Evolutionary conservation across 164 flowering plant genomes (phyloP), one percentile per base, ranked within the genome.

Genomic region (Pachysandra terminalis): DNA sequence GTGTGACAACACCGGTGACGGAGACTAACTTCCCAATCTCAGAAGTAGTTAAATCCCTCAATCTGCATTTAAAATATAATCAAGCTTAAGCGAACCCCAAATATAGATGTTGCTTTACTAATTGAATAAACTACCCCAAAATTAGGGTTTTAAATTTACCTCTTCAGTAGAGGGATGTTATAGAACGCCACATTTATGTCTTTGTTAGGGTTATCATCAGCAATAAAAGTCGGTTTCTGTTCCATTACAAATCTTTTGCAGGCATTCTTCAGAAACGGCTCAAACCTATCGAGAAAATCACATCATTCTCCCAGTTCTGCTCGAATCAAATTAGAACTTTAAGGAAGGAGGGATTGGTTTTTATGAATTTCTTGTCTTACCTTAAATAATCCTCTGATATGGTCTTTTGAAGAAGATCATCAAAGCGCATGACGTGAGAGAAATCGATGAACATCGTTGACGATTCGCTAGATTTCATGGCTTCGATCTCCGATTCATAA

Each of bases 211-310:
- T 84, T 88, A 71, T 96, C 97, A 40, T 91, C 99, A 4, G 93
- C 71, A 14, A 86, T 79, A 68, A 87, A 86, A 0, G 85, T 81
- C 0, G 97, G 96, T 57, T 77, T 86, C 72, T 77, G 87, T 68
- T 91, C 98, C 90, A 80, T 87, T 35, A 90, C 91, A 45, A 90
- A 96, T 61, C 99, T 74, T 85, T 87, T 93, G 78, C 99, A 96
- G 3, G 99, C 98, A 56, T 83, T 91, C 87, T 78, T 96, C 83
- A 93, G 59, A 64, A 77, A 91, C 0, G 89, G 89, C 77, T 96
- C 99, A 67, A 87, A 92, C 63, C 98, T 89, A 56, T 19, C 15
- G 28, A 54, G 49, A 25, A 57, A 40, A 67, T 56, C 45, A 5
- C 8, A 14, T 61, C 3, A 9, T 19, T 9, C 0, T 45, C 41